These are phyloP conservation scores for Podaxis rugospora DNA, from an alignment of 768 basidiomycete genomes.

Conservation along the genomic window DNA sequence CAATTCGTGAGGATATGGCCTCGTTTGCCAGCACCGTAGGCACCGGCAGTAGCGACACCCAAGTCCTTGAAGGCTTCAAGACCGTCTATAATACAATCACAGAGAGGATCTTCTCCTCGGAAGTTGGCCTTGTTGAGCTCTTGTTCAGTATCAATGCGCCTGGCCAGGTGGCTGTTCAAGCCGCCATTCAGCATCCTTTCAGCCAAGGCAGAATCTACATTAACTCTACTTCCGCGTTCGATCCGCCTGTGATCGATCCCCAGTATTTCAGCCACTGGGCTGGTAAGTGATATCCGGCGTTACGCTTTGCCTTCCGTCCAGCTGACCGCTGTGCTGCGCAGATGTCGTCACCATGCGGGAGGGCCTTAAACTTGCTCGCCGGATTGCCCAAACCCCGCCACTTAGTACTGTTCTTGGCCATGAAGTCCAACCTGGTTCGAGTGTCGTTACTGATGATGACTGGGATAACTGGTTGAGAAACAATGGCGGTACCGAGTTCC, in stretches of 20 bases:
- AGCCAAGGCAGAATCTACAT: constrained; percentile 62
- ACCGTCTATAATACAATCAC: constrained; percentile 46
- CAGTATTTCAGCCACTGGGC: constrained; percentile 56
- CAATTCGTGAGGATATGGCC: constrained; percentile 6
- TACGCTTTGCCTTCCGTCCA: not conserved
- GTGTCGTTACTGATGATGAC: constrained; percentile 47
- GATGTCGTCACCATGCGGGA: constrained; percentile 49
- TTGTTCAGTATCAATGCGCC: constrained; percentile 37
- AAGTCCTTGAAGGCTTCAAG: constrained; percentile 50
- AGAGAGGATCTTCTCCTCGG: constrained; percentile 32
- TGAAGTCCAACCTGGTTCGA: constrained; percentile 23
- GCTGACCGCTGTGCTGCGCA: constrained; percentile 10
- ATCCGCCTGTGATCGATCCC: constrained; percentile 60
- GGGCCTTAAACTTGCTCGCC: constrained; percentile 60
- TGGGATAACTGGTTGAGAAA: constrained; percentile 49
- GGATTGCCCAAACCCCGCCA: constrained; percentile 47
- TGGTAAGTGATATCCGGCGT: constrained; percentile 23
- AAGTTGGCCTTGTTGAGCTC: constrained; percentile 54
- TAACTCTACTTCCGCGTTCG: constrained; percentile 55
- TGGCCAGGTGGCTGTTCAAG: constrained; percentile 49
- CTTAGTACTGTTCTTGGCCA: constrained; percentile 33
- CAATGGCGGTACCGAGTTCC: constrained; percentile 49
- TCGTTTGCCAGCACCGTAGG: constrained; percentile 8
- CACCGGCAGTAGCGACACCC: constrained; percentile 29
- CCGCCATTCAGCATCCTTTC: constrained; percentile 62